A percentile compares a stretch with the other conserved stretches of the same genome.
These are phyloP conservation scores for Euphorbia celastroides DNA, from an alignment of 441 rosid genomes.

Conservation along the genomic window DNA sequence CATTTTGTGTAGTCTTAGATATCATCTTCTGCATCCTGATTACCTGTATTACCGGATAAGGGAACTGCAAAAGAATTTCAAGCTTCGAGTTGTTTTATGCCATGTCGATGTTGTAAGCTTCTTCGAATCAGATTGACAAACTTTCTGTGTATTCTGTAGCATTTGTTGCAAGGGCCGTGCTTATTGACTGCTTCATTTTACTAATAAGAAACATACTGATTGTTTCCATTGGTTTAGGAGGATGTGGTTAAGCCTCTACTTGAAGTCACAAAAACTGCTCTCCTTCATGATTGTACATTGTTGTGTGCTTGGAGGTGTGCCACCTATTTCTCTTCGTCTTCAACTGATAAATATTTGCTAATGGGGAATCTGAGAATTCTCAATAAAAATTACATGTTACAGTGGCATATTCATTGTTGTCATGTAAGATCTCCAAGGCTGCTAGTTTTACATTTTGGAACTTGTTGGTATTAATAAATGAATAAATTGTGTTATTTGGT, in stretches of 20 bases:
- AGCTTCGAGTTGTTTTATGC: slow-evolving; percentile 80
- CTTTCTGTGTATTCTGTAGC: slow-evolving; percentile 1
- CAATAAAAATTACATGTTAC: background rate
- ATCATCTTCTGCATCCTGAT: slow-evolving; percentile 90
- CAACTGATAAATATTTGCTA: background rate
- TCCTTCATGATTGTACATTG: slow-evolving; percentile 91
- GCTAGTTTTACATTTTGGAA: slow-evolving; percentile 2
- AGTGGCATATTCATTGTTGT: background rate
- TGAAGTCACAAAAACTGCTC: slow-evolving; percentile 82
- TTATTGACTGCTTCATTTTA: background rate
- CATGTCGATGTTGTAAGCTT: slow-evolving; percentile 83
- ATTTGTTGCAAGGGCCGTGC: background rate
- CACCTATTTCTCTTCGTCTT: background rate
- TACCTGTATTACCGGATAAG: slow-evolving; percentile 88
- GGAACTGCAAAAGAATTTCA: slow-evolving; percentile 80
- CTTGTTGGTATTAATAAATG: background rate
- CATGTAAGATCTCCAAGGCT: background rate
- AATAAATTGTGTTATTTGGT: slow-evolving; percentile 14
- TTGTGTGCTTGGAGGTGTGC: slow-evolving; percentile 85
- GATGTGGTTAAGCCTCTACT: slow-evolving; percentile 84
- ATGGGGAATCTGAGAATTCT: background rate
- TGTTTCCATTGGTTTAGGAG: slow-evolving; percentile 44
- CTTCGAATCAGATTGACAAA: background rate
- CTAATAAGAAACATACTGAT: slow-evolving; percentile 11
- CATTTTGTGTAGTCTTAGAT: slow-evolving; percentile 59